A percentile compares a stretch with the other conserved stretches of the same genome.
Evolutionary conservation across 768 basidiomycete genomes (phyloP).

Genomic region (Mycena crocata): DNA sequence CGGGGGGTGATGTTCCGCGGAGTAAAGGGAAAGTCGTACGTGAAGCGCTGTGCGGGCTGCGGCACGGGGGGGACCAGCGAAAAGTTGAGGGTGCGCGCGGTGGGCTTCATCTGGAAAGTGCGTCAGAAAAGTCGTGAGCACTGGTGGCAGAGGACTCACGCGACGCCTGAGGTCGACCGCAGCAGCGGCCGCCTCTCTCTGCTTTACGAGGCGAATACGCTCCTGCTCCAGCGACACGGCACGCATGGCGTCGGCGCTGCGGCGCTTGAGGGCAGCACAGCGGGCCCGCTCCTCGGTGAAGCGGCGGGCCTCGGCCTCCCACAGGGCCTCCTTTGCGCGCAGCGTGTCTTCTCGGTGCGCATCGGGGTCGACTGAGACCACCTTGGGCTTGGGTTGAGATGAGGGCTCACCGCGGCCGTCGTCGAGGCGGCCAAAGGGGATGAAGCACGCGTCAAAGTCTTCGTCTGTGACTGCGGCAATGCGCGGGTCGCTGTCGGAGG

Average conservation of each 20-base stretch:
- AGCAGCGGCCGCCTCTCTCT: conserved; percentile 33
- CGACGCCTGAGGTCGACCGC: conserved; percentile 3
- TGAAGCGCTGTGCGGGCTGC: conserved; percentile 18
- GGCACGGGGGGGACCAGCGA: conserved; percentile 28
- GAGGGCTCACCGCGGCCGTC: conserved; percentile 24
- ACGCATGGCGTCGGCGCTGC: conserved; percentile 6
- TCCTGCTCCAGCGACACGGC: conserved; percentile 18
- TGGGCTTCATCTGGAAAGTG: conserved; percentile 27
- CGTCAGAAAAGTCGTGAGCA: neutral
- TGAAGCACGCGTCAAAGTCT: conserved; percentile 61
- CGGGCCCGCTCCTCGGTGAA: conserved; percentile 27
- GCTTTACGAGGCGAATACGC: conserved; percentile 23
- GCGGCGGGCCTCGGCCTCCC: conserved; percentile 30
- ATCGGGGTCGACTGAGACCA: neutral
- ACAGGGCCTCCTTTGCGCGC: conserved; percentile 20
- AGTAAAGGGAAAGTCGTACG: conserved; percentile 34
- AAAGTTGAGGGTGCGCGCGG: conserved; percentile 31
- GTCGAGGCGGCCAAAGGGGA: conserved; percentile 53
- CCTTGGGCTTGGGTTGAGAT: neutral
- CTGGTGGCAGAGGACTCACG: neutral
- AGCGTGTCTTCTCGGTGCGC: neutral
- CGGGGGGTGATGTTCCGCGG: conserved; percentile 18
- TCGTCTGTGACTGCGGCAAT: conserved; percentile 69
- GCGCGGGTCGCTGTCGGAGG: conserved; percentile 69
- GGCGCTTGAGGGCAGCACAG: neutral